phyloP scores from a whole-genome alignment of 805 yeast genomes.

The Naumovozyma dairenensis region DNA sequence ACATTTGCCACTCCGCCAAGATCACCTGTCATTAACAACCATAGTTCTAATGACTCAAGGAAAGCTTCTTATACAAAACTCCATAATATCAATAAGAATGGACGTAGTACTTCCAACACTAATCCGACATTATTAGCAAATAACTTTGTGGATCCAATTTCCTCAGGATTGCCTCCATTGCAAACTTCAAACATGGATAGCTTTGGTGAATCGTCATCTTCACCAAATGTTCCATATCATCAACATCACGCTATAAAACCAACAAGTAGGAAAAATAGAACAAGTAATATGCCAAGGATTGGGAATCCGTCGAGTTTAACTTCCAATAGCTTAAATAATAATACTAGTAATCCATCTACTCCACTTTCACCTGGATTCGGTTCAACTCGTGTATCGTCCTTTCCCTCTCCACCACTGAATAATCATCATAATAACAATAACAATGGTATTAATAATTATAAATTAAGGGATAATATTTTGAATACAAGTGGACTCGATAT shows the following conservation, averaged over 20 bases:
- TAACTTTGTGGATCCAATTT: slow-evolving; percentile 17
- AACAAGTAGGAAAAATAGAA: slow-evolving; percentile 28
- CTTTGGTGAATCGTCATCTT: not conserved
- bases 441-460: too few species aligned
- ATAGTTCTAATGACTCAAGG: slow-evolving; percentile 3
- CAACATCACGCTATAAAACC: slow-evolving; percentile 16
- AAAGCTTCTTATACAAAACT: slow-evolving; percentile 12
- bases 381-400: not conserved
- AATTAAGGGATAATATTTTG: too few species aligned
- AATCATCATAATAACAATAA: too few species aligned
- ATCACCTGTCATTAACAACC: slow-evolving; percentile 1
- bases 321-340: slow-evolving; percentile 6
- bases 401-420: too few species aligned
- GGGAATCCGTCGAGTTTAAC: slow-evolving; percentile 24
- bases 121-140: slow-evolving; percentile 8
- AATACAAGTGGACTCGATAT: not conserved
- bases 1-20: slow-evolving; percentile 3
- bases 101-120: slow-evolving; percentile 8
- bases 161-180: slow-evolving; percentile 9
- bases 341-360: slow-evolving; percentile 8
- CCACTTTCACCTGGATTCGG: slow-evolving; percentile 7
- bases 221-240: not conserved
- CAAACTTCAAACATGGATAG: not conserved
- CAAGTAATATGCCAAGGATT: slow-evolving; percentile 20
- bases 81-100: slow-evolving; percentile 7